Evolutionary conservation across 164 flowering plant genomes (phyloP).

Genomic region (Berberis thunbergii): DNA sequence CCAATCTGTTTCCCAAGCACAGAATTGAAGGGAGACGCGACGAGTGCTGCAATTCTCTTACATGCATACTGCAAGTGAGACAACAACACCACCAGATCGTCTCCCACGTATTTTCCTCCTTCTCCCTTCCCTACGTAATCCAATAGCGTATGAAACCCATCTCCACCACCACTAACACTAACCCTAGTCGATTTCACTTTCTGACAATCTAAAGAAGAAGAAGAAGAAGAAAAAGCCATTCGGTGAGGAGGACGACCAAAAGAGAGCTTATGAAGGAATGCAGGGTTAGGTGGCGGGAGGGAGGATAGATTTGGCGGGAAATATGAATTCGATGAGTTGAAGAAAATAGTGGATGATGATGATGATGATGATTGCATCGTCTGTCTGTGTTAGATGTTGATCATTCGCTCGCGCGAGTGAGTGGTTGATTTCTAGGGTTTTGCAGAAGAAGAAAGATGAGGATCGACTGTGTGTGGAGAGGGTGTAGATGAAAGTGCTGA

Average conservation of each 20-base stretch:
- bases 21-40: conserved; percentile 80
- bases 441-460: no score
- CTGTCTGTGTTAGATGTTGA: no score
- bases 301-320: conserved; percentile 16
- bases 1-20: conserved; percentile 28
- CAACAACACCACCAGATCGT: conserved; percentile 65
- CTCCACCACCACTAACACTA: conserved; percentile 9
- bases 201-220: conserved; percentile 11
- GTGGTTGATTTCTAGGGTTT: no score
- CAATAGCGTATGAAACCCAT: conserved; percentile 41
- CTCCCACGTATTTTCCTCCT: conserved; percentile 49
- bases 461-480: no score
- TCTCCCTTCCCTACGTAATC: conserved; percentile 53
- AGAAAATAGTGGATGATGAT: conserved; percentile 10
- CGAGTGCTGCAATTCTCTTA: conserved; percentile 82
- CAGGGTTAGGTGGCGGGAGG: conserved; percentile 18
- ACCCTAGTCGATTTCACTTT: conserved; percentile 7
- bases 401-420: no score
- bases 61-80: conserved; percentile 76
- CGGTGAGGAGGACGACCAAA: conserved; percentile 4
- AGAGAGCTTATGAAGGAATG: background rate
- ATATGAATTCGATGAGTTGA: background rate
- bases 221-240: conserved; percentile 32
- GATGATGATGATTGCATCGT: background rate
- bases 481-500: no score